Percentiles rank a stretch among this genome's conserved stretches.
These are phyloP conservation scores for Azolla pinnata DNA, from an alignment of 75 land plant species.

Conservation along the genomic window DNA sequence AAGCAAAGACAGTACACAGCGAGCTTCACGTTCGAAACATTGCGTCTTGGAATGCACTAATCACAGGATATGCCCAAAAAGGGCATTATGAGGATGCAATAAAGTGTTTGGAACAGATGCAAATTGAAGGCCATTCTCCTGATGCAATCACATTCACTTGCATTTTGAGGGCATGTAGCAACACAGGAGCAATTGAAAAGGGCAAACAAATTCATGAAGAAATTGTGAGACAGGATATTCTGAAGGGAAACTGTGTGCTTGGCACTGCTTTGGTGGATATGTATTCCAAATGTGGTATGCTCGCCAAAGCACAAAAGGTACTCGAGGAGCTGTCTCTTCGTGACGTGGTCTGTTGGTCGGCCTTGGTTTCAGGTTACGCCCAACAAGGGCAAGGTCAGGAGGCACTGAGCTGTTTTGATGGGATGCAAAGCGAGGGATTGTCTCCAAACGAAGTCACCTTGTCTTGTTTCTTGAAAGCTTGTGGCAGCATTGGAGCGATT, in stretches of 20 bases:
- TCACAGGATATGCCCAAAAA: constrained; percentile 6
- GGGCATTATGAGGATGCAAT: constrained; percentile 1
- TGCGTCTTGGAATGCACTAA: constrained; percentile 4
- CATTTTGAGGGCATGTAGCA: constrained; percentile 5
- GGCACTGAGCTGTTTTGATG: constrained; percentile 22
- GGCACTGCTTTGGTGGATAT: too few species aligned
- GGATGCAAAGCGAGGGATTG: constrained; percentile 21
- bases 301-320: constrained; percentile 9
- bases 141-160: neutral
- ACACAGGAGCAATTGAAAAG: neutral
- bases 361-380: constrained; percentile 41
- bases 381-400: constrained; percentile 31
- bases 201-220: neutral
- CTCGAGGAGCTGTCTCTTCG: constrained; percentile 15
- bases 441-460: constrained; percentile 43
- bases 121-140: neutral
- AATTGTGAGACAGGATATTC: neutral
- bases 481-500: constrained; percentile 30
- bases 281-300: constrained; percentile 8
- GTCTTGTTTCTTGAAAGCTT: constrained; percentile 38
- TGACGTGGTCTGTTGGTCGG: constrained; percentile 47
- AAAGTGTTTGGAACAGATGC: neutral
- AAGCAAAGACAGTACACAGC: constrained; percentile 12
- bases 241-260: neutral
- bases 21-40: constrained; percentile 9